Conservation (phyloP, 2,329 filamentous ascomycete genomes). For the Ilyonectria mors-panacis region DNA sequence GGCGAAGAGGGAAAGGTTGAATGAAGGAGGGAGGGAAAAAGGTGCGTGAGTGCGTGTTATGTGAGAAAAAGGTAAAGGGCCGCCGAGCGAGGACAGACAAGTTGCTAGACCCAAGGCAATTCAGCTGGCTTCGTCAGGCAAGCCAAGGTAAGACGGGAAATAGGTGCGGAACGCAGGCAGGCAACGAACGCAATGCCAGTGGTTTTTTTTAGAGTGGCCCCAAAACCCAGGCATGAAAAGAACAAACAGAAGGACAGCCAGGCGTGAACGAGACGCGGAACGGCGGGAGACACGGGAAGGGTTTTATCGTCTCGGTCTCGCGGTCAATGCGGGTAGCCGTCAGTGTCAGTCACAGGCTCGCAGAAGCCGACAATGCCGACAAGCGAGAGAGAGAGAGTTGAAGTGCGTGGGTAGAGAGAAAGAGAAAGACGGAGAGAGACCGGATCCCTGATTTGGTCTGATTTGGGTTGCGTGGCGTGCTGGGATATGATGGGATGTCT, state of each 20-base stretch:
- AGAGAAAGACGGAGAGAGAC: background rate
- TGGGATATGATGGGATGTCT: slow-evolving; percentile 17
- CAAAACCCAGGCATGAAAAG: slow-evolving; percentile 14
- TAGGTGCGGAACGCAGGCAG: slow-evolving; percentile 24
- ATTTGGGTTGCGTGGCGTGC: slow-evolving; percentile 15
- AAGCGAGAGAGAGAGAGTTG: background rate
- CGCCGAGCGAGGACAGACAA: background rate
- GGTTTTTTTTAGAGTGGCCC: slow-evolving; percentile 11
- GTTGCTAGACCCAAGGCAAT: slow-evolving; percentile 8
- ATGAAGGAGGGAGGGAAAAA: slow-evolving; percentile 2
- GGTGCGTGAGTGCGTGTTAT: background rate
- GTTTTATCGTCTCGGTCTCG: slow-evolving; percentile 1
- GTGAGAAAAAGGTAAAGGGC: background rate
- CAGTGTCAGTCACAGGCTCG: background rate
- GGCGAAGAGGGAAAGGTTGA: slow-evolving; percentile 8
- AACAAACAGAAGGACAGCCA: background rate
- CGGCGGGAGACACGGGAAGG: background rate
- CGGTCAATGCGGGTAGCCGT: slow-evolving; percentile 4
- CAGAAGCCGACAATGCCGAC: background rate
- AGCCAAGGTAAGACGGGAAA: slow-evolving; percentile 13
- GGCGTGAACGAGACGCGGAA: slow-evolving; percentile 2
- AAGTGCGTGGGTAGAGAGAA: background rate
- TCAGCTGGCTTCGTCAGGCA: slow-evolving; percentile 9
- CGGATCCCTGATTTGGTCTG: background rate
- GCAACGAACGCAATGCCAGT: slow-evolving; percentile 23